Conservation (phyloP, 78 protist species). For the Isochrysis galbana region DNA sequence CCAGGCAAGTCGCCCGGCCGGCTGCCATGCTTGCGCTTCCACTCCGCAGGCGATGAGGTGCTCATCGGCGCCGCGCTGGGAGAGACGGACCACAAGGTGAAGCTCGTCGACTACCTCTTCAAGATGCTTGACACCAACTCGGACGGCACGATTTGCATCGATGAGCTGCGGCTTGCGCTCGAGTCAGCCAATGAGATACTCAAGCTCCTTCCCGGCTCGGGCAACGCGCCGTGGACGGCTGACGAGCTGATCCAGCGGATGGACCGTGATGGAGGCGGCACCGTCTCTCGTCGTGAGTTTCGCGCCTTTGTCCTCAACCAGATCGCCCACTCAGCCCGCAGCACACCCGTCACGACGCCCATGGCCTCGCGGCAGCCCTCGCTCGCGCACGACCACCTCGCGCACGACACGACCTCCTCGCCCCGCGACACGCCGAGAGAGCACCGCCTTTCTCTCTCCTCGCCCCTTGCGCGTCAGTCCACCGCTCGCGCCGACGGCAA, state of each 20-base stretch:
- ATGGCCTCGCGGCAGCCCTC: background rate
- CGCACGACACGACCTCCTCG: too few relatives aligned
- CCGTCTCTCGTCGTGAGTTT: background rate
- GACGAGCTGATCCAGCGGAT: background rate
- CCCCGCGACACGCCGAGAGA: background rate
- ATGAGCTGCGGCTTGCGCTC: background rate
- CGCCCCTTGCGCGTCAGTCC: background rate
- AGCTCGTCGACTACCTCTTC: background rate
- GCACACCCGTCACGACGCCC: background rate
- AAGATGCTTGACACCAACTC: background rate
- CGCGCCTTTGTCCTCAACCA: background rate
- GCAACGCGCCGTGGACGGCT: background rate
- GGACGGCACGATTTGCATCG: background rate
- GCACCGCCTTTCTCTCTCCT: too few relatives aligned
- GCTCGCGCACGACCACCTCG: too few relatives aligned
- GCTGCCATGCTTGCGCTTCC: background rate
- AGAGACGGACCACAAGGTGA: background rate
- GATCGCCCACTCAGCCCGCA: background rate
- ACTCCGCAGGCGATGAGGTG: background rate
- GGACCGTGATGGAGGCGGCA: background rate
- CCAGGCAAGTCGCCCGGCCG: background rate
- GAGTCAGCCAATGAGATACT: background rate
- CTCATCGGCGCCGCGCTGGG: background rate
- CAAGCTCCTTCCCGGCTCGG: background rate
- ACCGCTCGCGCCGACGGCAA: background rate